phyloP scores from a whole-genome alignment of 768 basidiomycete species.

The Amanita pseudoporphyria region DNA sequence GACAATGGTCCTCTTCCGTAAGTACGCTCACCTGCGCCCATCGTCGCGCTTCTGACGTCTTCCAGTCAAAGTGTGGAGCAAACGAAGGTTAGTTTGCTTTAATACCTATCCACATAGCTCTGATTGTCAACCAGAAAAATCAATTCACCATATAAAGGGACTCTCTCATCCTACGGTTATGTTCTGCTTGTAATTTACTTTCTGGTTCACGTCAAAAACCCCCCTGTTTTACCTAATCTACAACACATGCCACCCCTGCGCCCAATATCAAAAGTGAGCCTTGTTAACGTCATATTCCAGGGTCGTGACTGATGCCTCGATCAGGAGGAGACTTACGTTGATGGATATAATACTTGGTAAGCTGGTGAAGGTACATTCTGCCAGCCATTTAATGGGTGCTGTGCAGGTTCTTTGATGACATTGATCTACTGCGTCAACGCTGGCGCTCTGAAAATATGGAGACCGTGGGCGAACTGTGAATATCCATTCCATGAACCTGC shows the following conservation, averaged over 20 bases:
- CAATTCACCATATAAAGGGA: conserved; percentile 97
- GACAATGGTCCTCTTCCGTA: conserved; percentile 92
- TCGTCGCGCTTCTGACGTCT: conserved; percentile 11
- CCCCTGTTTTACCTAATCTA: conserved; percentile 91
- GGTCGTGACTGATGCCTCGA: conserved; percentile 6
- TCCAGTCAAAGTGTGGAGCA: conserved; percentile 97
- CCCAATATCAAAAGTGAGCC: conserved; percentile 65
- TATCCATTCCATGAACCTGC: conserved; percentile 9
- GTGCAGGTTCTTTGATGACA: conserved; percentile 91
- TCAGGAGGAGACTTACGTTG: conserved; percentile 69
- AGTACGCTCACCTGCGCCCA: conserved; percentile 28
- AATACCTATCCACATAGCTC: neutral
- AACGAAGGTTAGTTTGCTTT: conserved; percentile 57
- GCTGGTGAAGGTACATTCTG: conserved; percentile 9
- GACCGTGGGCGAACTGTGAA: conserved; percentile 86
- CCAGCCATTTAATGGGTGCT: conserved; percentile 8
- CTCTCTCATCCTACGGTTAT: conserved; percentile 94
- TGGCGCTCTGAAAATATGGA: conserved; percentile 95
- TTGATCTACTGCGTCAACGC: conserved; percentile 80
- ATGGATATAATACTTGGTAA: conserved; percentile 76
- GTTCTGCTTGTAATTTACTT: conserved; percentile 98
- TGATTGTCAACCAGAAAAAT: conserved; percentile 61
- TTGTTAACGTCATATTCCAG: neutral
- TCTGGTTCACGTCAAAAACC: conserved; percentile 95
- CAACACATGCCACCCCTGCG: conserved; percentile 91